phyloP scores from a whole-genome alignment of 108 stramenopile species.

The Skeletonema menzelii region DNA sequence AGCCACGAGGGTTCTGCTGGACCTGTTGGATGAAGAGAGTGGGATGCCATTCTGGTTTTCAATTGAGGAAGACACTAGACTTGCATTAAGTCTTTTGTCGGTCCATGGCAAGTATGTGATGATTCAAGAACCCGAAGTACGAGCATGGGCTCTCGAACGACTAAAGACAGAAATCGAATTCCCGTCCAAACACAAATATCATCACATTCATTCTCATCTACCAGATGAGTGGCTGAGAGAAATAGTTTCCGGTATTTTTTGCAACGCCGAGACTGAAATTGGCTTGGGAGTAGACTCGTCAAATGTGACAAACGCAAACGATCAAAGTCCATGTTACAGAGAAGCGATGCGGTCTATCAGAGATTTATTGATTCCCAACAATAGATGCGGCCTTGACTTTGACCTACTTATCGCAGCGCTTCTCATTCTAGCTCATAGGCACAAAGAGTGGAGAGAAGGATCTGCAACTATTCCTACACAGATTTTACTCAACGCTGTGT shows the following conservation, averaged over 20 bases:
- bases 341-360: conserved; percentile 24
- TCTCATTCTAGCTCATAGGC: conserved; percentile 50
- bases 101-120: conserved; percentile 60
- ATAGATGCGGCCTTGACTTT: conserved; percentile 66
- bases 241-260: conserved; percentile 50
- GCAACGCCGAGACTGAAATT: conserved; percentile 73
- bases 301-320: background rate
- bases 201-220: conserved; percentile 13
- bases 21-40: conserved; percentile 61
- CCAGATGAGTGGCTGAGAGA: conserved; percentile 62
- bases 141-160: conserved; percentile 57
- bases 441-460: conserved; percentile 53
- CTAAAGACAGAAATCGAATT: conserved; percentile 39
- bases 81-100: conserved; percentile 54
- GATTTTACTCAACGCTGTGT: conserved; percentile 67
- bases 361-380: conserved; percentile 26
- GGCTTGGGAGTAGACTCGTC: conserved; percentile 14
- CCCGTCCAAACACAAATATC: conserved; percentile 4
- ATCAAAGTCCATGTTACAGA: conserved; percentile 35
- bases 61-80: conserved; percentile 58
- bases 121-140: conserved; percentile 65
- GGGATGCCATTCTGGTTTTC: conserved; percentile 65
- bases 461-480: conserved; percentile 53
- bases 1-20: conserved; percentile 54
- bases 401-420: conserved; percentile 74